phyloP scores from a whole-genome alignment of 108 stramenopile species.

The Fistulifera pelliculosa region DNA sequence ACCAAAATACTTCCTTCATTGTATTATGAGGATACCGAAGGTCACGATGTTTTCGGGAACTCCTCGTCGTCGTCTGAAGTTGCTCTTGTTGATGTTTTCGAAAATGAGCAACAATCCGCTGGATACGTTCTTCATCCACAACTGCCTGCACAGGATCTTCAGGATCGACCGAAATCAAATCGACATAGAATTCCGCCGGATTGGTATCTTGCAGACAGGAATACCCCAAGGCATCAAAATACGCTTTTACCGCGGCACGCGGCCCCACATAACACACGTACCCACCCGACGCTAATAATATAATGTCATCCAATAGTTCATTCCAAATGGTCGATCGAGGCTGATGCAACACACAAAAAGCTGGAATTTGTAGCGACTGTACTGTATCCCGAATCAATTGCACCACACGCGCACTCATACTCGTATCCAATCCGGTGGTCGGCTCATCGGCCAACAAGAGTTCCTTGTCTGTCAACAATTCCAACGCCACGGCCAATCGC shows the following conservation, averaged over 20 bases:
- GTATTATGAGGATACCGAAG: not conserved
- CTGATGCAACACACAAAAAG: conserved; percentile 65
- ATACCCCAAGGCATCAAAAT: conserved; percentile 59
- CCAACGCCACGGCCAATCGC: conserved; percentile 65
- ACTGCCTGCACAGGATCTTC: conserved; percentile 42
- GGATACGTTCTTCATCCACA: conserved; percentile 45
- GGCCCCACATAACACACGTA: conserved; percentile 58
- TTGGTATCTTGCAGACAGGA: conserved; percentile 60
- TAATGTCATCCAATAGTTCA: conserved; percentile 39
- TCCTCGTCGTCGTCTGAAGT: not conserved
- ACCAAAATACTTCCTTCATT: not conserved
- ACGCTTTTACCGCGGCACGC: conserved; percentile 30
- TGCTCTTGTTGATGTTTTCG: conserved; percentile 13
- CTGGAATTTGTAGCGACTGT: conserved; percentile 48
- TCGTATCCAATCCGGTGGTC: conserved; percentile 63
- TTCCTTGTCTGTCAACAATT: conserved; percentile 26
- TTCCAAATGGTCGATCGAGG: conserved; percentile 65
- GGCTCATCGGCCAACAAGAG: conserved; percentile 53
- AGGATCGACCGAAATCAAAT: conserved; percentile 66
- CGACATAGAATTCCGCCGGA: conserved; percentile 81
- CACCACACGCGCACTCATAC: conserved; percentile 54
- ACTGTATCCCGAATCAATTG: conserved; percentile 36
- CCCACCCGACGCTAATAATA: conserved; percentile 67
- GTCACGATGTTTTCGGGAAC: not conserved
- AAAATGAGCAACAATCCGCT: conserved; percentile 26